These are phyloP conservation scores for Hippophae tibetana DNA, from an alignment of 306 rosid genomes.

Conservation along the genomic window DNA sequence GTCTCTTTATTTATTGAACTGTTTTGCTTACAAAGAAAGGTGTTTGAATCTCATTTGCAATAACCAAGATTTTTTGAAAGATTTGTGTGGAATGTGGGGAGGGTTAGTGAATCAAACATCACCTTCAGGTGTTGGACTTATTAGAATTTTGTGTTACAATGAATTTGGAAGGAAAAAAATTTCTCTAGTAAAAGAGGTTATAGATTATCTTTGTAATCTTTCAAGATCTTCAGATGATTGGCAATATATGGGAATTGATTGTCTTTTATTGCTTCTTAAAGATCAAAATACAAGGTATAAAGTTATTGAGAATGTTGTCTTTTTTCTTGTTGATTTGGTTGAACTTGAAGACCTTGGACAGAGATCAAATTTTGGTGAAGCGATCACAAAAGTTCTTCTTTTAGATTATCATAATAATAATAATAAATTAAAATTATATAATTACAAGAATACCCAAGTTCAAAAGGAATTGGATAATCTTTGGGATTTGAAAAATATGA, in stretches of 20 bases:
- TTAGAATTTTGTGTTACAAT: slow-evolving; percentile 55
- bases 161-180: slow-evolving; percentile 47
- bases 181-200: slow-evolving; percentile 31
- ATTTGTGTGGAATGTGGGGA: slow-evolving; percentile 68
- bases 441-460: slow-evolving; percentile 4
- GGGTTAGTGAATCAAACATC: slow-evolving; percentile 58
- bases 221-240: slow-evolving; percentile 83
- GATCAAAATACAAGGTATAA: slow-evolving; percentile 54
- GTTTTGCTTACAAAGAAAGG: slow-evolving; percentile 64
- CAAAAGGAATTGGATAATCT: slow-evolving; percentile 17
- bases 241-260: slow-evolving; percentile 75
- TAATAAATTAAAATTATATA: slow-evolving; percentile 4
- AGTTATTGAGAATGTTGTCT: slow-evolving; percentile 33
- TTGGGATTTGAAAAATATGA: slow-evolving; percentile 19
- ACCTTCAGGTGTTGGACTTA: slow-evolving; percentile 59
- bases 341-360: slow-evolving; percentile 49
- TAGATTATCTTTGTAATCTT: slow-evolving; percentile 41
- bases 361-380: slow-evolving; percentile 42
- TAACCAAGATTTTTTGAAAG: slow-evolving; percentile 29
- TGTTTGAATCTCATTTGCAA: slow-evolving; percentile 46
- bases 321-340: slow-evolving; percentile 46
- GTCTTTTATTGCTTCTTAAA: slow-evolving; percentile 66
- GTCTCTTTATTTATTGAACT: slow-evolving; percentile 58
- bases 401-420: slow-evolving; percentile 10
- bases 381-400: slow-evolving; percentile 40